A percentile compares a stretch with the other conserved stretches of the same genome.
phyloP scores from a whole-genome alignment of 257 asterid genomes.

The Solanum arcanum region DNA sequence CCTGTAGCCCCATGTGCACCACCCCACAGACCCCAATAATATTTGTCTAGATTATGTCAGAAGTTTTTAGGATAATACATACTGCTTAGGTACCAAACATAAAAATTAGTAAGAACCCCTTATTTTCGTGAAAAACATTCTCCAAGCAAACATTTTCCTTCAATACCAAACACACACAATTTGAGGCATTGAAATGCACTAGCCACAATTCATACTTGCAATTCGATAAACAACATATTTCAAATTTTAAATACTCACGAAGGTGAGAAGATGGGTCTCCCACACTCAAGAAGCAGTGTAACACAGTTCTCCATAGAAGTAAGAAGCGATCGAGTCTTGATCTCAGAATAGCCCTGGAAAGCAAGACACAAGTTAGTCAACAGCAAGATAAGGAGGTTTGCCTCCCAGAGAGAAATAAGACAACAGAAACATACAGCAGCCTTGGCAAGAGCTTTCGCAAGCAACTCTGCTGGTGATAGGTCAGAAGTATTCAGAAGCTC shows the following conservation, averaged over 20 bases:
- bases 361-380: slow-evolving; percentile 2
- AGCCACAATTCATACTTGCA: not conserved
- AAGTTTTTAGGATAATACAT: not conserved
- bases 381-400: not conserved
- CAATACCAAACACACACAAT: not conserved
- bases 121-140: not conserved
- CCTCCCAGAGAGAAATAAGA: not conserved
- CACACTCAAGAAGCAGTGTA: slow-evolving; percentile 67
- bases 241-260: slow-evolving; percentile 43
- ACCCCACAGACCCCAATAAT: not conserved
- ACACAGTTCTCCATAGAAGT: slow-evolving; percentile 82
- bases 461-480: slow-evolving; percentile 66
- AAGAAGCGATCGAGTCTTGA: slow-evolving; percentile 79
- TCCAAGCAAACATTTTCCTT: not conserved
- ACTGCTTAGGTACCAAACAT: not conserved
- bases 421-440: slow-evolving; percentile 63
- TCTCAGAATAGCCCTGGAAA: slow-evolving; percentile 78
- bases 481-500: slow-evolving; percentile 52
- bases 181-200: not conserved
- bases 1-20: not conserved
- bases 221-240: not conserved
- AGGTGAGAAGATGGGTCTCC: slow-evolving; percentile 56
- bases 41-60: not conserved
- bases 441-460: slow-evolving; percentile 91
- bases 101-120: not conserved